Conservation (phyloP, 108 stramenopile species). For the Nannochloropsis gaditana region DNA sequence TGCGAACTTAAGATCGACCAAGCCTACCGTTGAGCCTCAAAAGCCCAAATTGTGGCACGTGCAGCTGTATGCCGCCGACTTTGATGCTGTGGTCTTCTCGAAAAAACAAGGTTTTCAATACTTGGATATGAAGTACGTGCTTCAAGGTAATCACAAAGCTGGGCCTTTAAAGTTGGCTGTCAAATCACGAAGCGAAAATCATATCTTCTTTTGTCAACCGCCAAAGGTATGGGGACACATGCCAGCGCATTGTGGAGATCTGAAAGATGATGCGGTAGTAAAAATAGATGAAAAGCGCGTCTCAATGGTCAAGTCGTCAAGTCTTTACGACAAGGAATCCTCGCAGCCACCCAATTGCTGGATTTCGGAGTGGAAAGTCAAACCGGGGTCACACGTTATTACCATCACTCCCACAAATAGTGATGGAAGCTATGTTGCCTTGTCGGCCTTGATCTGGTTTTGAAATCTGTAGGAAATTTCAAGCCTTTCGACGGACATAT, state of each 20-base stretch:
- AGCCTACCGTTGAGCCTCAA: not conserved
- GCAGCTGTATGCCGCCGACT: not conserved
- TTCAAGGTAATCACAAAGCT: not conserved
- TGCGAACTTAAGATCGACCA: not conserved
- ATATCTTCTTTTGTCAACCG: not conserved
- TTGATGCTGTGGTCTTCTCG: not conserved
- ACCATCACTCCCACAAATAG: not conserved
- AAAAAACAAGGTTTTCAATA: not conserved
- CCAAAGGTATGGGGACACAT: not conserved
- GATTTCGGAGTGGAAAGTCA: not conserved
- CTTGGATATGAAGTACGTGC: constrained; percentile 1
- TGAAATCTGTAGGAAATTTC: not conserved
- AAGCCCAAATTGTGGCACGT: not conserved
- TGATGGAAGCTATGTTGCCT: not conserved
- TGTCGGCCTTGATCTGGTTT: constrained; percentile 11
- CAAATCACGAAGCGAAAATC: not conserved
- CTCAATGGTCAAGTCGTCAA: not conserved
- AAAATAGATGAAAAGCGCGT: not conserved
- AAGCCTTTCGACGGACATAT: no score
- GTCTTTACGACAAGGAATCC: not conserved
- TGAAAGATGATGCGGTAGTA: not conserved
- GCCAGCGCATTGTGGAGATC: not conserved
- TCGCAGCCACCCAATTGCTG: not conserved
- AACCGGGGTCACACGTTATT: not conserved
- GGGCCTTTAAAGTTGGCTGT: not conserved